Percentiles rank a stretch among this genome's conserved stretches.
phyloP scores from a whole-genome alignment of 768 basidiomycete species.

The Erythrobasidium yunnanense region DNA sequence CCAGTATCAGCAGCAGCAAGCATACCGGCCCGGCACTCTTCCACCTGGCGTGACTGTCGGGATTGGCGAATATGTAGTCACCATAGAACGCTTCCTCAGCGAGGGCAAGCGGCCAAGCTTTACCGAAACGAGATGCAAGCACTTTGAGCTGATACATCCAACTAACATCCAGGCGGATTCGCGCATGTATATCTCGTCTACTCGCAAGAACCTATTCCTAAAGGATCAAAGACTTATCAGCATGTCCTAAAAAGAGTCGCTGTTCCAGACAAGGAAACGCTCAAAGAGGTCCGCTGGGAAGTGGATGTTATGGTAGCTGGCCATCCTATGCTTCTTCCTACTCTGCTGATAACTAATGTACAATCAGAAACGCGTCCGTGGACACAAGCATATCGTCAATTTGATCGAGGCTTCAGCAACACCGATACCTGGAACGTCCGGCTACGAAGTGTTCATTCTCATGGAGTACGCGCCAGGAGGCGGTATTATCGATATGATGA shows the following conservation, averaged over 20 bases:
- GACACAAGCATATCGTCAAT: conserved; percentile 89
- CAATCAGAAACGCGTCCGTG: conserved; percentile 67
- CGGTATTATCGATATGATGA: conserved; percentile 99
- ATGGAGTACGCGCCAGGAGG: conserved; percentile 89
- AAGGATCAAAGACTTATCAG: conserved; percentile 65
- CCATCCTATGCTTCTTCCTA: not conserved
- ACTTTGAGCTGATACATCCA: not conserved
- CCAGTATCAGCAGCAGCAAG: conserved; percentile 11
- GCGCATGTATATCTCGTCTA: conserved; percentile 94
- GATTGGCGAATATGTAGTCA: conserved; percentile 69
- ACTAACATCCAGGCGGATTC: conserved; percentile 63
- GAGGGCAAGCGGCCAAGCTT: conserved; percentile 56
- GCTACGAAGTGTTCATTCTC: conserved; percentile 91
- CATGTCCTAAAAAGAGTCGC: conserved; percentile 97
- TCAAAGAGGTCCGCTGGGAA: conserved; percentile 89
- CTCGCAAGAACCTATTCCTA: conserved; percentile 61
- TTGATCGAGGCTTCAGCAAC: conserved; percentile 92
- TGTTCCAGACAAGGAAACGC: conserved; percentile 75
- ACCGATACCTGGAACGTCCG: conserved; percentile 51
- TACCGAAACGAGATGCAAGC: not conserved
- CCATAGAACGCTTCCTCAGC: conserved; percentile 85
- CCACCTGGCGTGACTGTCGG: conserved; percentile 67
- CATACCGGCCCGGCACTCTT: conserved; percentile 42
- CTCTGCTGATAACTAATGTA: not conserved
- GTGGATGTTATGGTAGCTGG: conserved; percentile 96